Evolutionary conservation across 805 yeast species (phyloP).

Genomic region (Nakazawaea wyomingensis): DNA sequence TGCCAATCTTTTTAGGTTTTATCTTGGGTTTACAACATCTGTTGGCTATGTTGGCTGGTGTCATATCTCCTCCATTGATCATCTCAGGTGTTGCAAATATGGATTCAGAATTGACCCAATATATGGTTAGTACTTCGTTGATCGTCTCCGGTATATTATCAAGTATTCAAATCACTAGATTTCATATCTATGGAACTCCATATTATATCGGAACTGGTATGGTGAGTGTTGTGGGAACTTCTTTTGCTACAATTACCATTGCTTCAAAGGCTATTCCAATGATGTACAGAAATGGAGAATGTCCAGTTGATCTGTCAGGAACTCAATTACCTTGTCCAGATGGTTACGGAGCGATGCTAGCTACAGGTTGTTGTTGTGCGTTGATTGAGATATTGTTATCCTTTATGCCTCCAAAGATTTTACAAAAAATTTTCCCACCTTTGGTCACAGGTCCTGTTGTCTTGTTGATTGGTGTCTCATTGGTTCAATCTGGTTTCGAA

Average conservation of each 20-base stretch:
- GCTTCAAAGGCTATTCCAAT: slow-evolving; percentile 70
- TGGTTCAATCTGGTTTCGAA: slow-evolving; percentile 67
- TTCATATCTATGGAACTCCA: slow-evolving; percentile 67
- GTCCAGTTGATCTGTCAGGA: slow-evolving; percentile 63
- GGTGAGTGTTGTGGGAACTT: slow-evolving; percentile 85
- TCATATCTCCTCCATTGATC: slow-evolving; percentile 77
- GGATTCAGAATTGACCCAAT: slow-evolving; percentile 43
- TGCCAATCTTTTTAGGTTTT: slow-evolving; percentile 77
- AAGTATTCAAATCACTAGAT: slow-evolving; percentile 70
- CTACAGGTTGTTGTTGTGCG: slow-evolving; percentile 75
- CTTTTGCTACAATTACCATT: slow-evolving; percentile 83
- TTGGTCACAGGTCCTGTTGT: slow-evolving; percentile 94
- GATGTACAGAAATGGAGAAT: slow-evolving; percentile 70
- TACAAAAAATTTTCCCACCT: slow-evolving; percentile 80
- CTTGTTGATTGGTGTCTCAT: slow-evolving; percentile 63
- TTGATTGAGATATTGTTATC: slow-evolving; percentile 68
- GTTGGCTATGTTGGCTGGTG: slow-evolving; percentile 88
- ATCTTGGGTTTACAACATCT: slow-evolving; percentile 85
- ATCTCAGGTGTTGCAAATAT: slow-evolving; percentile 63
- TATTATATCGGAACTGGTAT: slow-evolving; percentile 85
- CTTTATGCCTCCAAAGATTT: slow-evolving; percentile 66
- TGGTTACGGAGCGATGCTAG: slow-evolving; percentile 85
- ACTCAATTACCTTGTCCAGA: slow-evolving; percentile 73
- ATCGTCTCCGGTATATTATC: slow-evolving; percentile 72
- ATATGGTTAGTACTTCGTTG: slow-evolving; percentile 65